Conservation (phyloP, 306 rosid genomes). For the Cucumis cinereus region DNA sequence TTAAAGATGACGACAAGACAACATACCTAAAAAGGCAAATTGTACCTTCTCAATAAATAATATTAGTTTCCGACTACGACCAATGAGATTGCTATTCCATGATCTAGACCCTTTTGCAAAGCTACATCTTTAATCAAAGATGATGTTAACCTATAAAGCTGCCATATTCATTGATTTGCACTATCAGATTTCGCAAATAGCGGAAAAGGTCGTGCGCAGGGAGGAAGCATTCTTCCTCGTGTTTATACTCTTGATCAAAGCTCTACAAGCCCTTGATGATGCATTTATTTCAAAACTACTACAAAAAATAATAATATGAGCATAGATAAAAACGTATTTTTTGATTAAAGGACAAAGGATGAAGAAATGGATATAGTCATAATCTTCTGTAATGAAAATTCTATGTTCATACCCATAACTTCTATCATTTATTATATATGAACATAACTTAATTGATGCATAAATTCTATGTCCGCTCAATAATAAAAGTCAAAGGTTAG, state of each 20-base stretch:
- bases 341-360: neutral
- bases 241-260: too few relatives aligned
- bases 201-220: neutral
- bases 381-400: neutral
- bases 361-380: neutral
- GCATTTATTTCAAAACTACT: neutral
- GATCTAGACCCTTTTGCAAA: neutral
- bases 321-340: neutral
- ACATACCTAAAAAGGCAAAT: slow-evolving; percentile 39
- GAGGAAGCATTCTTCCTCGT: neutral
- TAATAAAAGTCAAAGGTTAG: too few relatives aligned
- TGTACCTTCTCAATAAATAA: slow-evolving; percentile 39
- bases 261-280: neutral
- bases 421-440: neutral
- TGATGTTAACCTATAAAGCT: neutral
- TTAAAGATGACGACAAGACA: neutral
- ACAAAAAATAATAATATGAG: neutral
- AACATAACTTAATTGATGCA: too few relatives aligned
- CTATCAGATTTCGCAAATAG: neutral
- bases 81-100: slow-evolving; percentile 14
- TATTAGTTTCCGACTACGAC: slow-evolving; percentile 33
- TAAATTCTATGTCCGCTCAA: too few relatives aligned
- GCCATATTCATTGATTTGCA: neutral
- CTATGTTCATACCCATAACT: neutral
- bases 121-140: slow-evolving; percentile 4